A percentile compares a stretch with the other conserved stretches of the same genome.
Evolutionary conservation across 495 filamentous ascomycete genomes (phyloP).

Genomic region (Podospora pseudocomata): DNA sequence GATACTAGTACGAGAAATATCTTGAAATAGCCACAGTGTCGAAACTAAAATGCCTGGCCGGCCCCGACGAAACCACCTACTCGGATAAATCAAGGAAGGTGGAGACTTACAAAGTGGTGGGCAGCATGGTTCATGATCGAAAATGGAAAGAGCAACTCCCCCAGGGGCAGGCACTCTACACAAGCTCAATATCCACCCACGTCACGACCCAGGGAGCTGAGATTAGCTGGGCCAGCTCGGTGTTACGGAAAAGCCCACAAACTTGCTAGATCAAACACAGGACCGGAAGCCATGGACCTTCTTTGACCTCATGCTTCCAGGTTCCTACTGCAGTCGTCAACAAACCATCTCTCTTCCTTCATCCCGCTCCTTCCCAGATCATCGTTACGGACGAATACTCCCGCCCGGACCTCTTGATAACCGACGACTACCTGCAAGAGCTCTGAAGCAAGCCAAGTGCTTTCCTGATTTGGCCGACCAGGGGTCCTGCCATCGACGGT

Average conservation of each 20-base stretch:
- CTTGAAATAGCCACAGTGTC: background rate
- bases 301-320: background rate
- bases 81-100: background rate
- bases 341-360: background rate
- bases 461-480: background rate
- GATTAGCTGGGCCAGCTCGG: background rate
- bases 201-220: background rate
- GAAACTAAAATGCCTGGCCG: too few species aligned
- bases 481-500: background rate
- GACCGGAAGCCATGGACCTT: background rate
- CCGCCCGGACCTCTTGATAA: background rate
- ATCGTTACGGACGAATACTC: background rate
- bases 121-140: background rate
- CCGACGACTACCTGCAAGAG: background rate
- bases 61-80: too few species aligned
- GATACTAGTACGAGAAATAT: background rate
- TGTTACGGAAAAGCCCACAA: background rate
- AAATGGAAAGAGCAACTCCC: background rate
- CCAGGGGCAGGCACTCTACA: background rate
- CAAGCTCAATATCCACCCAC: background rate
- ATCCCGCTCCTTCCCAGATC: background rate
- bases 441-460: background rate
- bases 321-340: background rate
- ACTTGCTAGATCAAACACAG: background rate
- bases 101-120: background rate